These are phyloP conservation scores for Ligustrum vulgare DNA, from an alignment of 257 asterid genomes.

Conservation along the genomic window DNA sequence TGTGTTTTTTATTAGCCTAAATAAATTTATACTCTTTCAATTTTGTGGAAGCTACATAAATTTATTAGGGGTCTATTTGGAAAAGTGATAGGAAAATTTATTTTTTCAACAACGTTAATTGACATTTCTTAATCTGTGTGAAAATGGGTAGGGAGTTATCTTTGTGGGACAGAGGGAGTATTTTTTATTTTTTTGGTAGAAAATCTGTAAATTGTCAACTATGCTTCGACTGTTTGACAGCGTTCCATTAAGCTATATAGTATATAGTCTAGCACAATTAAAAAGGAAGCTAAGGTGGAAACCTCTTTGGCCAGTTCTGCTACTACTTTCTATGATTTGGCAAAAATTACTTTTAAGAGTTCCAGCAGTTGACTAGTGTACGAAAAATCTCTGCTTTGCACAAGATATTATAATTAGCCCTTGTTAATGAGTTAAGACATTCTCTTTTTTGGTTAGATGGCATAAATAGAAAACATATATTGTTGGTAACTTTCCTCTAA, in stretches of 20 bases:
- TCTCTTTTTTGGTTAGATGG: neutral
- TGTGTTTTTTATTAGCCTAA: no score
- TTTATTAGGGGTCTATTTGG: no score
- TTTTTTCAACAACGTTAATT: no score
- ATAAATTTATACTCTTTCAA: no score
- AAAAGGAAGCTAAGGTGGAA: neutral
- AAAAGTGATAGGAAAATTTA: no score
- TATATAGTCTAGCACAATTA: neutral
- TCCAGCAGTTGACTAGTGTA: neutral
- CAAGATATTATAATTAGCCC: neutral
- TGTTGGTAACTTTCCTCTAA: neutral
- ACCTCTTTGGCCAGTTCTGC: neutral
- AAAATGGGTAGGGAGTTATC: no score
- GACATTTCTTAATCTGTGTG: no score
- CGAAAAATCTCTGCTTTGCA: neutral
- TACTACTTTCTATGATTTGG: neutral
- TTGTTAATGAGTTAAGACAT: neutral
- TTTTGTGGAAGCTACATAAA: no score
- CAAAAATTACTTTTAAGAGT: neutral
- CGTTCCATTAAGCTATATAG: neutral
- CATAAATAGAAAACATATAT: neutral
- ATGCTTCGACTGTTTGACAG: neutral
- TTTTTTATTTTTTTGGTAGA: neutral
- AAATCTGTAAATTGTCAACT: neutral
- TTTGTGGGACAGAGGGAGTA: no score